Conservation (phyloP, 225 moss, liverwort and hornwort species). For the Marchantia polymorpha region DNA sequence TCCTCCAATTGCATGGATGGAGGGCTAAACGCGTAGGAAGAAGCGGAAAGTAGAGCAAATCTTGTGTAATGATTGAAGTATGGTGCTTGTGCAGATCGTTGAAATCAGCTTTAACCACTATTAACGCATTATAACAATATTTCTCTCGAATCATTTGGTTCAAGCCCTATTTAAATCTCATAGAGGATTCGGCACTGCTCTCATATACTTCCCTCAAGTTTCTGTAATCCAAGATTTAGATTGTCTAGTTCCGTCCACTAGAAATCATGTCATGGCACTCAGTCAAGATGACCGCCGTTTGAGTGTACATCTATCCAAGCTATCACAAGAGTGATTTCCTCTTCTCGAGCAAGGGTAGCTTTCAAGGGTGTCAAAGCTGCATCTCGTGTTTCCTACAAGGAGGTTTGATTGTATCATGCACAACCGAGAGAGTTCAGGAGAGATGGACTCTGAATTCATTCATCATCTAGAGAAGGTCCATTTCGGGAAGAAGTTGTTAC, state of each 20-base stretch:
- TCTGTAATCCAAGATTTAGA: background rate
- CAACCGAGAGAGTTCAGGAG: background rate
- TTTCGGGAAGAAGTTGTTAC: background rate
- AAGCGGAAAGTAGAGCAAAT: background rate
- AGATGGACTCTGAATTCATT: background rate
- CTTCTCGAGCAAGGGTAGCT: background rate
- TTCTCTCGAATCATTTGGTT: background rate
- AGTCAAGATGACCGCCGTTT: background rate
- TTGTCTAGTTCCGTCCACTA: background rate
- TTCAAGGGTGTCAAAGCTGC: background rate
- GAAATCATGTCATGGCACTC: background rate
- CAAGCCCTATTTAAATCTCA: slow-evolving; percentile 18
- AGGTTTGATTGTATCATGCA: background rate
- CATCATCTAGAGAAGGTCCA: background rate
- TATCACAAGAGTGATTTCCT: background rate
- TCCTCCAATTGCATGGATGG: too few relatives aligned
- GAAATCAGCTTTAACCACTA: background rate
- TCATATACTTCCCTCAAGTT: slow-evolving; percentile 1
- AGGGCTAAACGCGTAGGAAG: background rate
- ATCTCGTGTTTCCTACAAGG: background rate
- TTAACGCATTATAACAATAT: background rate
- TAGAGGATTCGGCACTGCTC: background rate
- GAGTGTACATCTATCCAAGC: slow-evolving; percentile 19
- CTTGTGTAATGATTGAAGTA: background rate
- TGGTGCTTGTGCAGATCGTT: slow-evolving; percentile 3